Conservation (phyloP, 352 stramenopile species). For the Saprolegnia parasitica region DNA sequence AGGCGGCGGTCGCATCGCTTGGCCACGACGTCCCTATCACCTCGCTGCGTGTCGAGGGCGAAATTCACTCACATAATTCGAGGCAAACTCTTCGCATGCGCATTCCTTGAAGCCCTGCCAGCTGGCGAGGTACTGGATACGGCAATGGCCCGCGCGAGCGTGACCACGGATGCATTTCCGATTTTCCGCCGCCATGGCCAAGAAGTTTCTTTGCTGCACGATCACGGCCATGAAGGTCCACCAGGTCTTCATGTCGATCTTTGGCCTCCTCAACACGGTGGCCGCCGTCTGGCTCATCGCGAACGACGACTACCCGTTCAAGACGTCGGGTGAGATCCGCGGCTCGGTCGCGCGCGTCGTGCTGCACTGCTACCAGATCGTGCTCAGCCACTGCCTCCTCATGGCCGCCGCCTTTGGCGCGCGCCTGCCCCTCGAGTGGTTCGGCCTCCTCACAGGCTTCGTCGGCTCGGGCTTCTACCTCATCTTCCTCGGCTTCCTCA, state of each 20-base stretch:
- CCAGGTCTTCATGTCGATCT: slow-evolving; percentile 22
- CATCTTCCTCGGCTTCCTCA: slow-evolving; percentile 28
- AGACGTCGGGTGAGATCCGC: neutral
- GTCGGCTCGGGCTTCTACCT: slow-evolving; percentile 24
- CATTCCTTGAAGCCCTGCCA: neutral
- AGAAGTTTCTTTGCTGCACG: slow-evolving; percentile 7
- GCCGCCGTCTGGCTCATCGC: slow-evolving; percentile 20
- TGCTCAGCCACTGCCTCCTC: slow-evolving; percentile 5
- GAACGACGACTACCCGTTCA: slow-evolving; percentile 21
- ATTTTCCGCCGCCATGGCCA: slow-evolving; percentile 5
- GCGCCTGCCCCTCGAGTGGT: slow-evolving; percentile 21
- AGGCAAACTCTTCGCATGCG: neutral
- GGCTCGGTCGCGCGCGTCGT: neutral
- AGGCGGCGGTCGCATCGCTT: too few species aligned
- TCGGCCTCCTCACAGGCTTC: slow-evolving; percentile 21
- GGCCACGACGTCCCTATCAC: neutral
- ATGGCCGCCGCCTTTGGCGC: slow-evolving; percentile 16
- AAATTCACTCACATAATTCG: neutral
- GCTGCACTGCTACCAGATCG: slow-evolving; percentile 25
- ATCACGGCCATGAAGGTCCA: slow-evolving; percentile 26
- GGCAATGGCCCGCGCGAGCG: neutral
- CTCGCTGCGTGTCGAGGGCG: neutral
- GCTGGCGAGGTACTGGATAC: neutral
- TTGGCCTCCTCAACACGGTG: slow-evolving; percentile 16
- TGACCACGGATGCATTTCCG: neutral